These are phyloP conservation scores for Epithemia pelagica DNA, from an alignment of 108 stramenopile genomes.

Conservation along the genomic window DNA sequence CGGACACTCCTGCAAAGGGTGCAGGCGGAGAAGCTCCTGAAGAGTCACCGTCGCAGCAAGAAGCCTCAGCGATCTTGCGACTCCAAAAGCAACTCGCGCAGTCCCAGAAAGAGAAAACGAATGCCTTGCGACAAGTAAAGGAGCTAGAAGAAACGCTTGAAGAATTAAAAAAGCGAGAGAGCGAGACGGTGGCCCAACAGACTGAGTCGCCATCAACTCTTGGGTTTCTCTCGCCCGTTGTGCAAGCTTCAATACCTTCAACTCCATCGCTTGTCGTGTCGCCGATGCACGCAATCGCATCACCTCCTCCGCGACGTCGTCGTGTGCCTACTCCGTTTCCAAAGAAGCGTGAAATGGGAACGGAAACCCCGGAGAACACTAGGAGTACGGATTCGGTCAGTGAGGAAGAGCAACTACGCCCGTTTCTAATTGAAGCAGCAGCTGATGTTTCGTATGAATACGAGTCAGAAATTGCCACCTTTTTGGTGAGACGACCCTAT, in stretches of 20 bases:
- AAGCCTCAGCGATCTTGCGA: neutral
- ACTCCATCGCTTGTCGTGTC: no score
- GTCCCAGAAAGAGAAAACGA: slow-evolving; percentile 23
- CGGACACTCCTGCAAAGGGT: neutral
- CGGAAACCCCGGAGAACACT: slow-evolving; percentile 1
- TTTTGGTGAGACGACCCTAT: slow-evolving; percentile 50
- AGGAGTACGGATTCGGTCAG: neutral
- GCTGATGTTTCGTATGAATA: slow-evolving; percentile 46
- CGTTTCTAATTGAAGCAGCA: slow-evolving; percentile 31
- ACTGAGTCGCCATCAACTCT: no score
- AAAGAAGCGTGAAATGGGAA: slow-evolving; percentile 7
- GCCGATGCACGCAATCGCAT: slow-evolving; percentile 1
- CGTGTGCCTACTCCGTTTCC: slow-evolving; percentile 36
- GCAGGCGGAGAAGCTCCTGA: neutral
- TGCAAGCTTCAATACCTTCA: no score
- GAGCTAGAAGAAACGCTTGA: slow-evolving; percentile 12
- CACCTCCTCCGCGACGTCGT: slow-evolving; percentile 4
- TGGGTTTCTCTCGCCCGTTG: neutral
- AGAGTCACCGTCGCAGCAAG: neutral
- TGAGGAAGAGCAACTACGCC: neutral
- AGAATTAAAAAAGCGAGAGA: slow-evolving; percentile 9
- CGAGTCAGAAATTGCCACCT: slow-evolving; percentile 38
- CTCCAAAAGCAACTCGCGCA: slow-evolving; percentile 2
- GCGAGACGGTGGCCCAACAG: no score
- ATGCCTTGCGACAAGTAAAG: slow-evolving; percentile 24